Evolutionary conservation across 1,284 basidiomycete species (phyloP).

Genomic region (Ustilago bromivora): DNA sequence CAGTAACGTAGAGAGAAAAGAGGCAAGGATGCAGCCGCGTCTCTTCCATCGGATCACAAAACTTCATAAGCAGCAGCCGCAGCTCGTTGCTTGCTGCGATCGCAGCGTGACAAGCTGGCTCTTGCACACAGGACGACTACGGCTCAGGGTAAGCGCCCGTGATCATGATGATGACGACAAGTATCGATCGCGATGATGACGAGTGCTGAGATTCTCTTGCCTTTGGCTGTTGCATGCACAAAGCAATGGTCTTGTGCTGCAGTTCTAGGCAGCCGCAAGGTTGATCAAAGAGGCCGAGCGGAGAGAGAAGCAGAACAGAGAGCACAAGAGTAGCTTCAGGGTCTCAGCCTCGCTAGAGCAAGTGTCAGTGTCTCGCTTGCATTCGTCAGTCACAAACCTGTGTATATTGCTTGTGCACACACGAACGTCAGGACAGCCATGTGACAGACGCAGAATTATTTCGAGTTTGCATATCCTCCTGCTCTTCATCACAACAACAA

Average conservation of each 20-base stretch:
- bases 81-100: not conserved
- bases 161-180: not conserved
- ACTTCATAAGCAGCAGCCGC: slow-evolving; percentile 1
- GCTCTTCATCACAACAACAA: slow-evolving; percentile 3
- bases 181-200: not conserved
- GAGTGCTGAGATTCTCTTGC: not conserved
- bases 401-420: not conserved
- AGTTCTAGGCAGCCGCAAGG: not conserved
- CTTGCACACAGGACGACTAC: not conserved
- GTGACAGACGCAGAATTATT: slow-evolving; percentile 19
- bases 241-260: too few species aligned
- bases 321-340: slow-evolving; percentile 1
- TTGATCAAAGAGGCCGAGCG: slow-evolving; percentile 1
- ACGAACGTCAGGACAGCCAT: slow-evolving; percentile 8
- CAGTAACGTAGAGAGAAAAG: not conserved
- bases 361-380: slow-evolving; percentile 10
- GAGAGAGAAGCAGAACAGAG: slow-evolving; percentile 5
- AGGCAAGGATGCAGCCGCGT: not conserved
- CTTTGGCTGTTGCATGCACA: not conserved
- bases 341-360: slow-evolving; percentile 10
- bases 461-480: not conserved
- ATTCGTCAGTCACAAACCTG: not conserved
- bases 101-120: not conserved
- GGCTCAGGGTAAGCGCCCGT: not conserved
- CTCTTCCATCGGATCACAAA: slow-evolving; percentile 1